phyloP scores from a whole-genome alignment of 2,329 filamentous ascomycete genomes.

The Rutstroemia sydowiana region DNA sequence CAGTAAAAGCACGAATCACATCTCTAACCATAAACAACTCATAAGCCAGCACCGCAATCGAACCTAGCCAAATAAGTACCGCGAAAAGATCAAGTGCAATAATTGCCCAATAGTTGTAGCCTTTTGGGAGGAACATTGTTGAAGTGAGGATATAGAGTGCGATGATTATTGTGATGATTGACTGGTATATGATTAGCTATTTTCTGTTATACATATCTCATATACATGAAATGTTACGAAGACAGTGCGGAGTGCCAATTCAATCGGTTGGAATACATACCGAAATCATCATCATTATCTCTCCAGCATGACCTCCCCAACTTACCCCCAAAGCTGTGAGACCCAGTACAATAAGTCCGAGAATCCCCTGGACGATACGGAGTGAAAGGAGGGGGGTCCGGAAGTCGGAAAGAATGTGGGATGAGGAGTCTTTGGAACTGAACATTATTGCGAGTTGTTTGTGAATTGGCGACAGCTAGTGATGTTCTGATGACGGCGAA shows the following conservation, averaged over 20 bases:
- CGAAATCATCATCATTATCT: neutral
- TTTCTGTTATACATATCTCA: too few species aligned
- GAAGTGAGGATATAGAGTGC: neutral
- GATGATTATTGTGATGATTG: neutral
- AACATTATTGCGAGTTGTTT: too few species aligned
- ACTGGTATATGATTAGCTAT: neutral
- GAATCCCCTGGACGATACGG: neutral
- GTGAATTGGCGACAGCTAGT: too few species aligned
- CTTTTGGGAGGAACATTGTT: neutral
- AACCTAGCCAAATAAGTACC: neutral
- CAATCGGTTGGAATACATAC: neutral
- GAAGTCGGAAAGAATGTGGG: neutral
- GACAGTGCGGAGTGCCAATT: too few species aligned
- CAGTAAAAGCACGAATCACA: too few species aligned
- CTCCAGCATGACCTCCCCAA: neutral
- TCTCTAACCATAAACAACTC: too few species aligned
- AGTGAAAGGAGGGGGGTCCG: neutral
- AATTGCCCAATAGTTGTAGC: constrained; percentile 8
- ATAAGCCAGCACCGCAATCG: neutral
- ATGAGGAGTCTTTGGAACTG: too few species aligned
- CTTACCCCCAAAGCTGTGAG: constrained; percentile 3
- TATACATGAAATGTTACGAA: too few species aligned
- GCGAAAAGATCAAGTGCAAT: constrained; percentile 1
- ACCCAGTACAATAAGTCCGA: constrained; percentile 1
- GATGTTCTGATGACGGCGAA: too few species aligned